These are phyloP conservation scores for Volutella citrinella DNA, from an alignment of 2,329 filamentous ascomycete genomes.

Conservation along the genomic window DNA sequence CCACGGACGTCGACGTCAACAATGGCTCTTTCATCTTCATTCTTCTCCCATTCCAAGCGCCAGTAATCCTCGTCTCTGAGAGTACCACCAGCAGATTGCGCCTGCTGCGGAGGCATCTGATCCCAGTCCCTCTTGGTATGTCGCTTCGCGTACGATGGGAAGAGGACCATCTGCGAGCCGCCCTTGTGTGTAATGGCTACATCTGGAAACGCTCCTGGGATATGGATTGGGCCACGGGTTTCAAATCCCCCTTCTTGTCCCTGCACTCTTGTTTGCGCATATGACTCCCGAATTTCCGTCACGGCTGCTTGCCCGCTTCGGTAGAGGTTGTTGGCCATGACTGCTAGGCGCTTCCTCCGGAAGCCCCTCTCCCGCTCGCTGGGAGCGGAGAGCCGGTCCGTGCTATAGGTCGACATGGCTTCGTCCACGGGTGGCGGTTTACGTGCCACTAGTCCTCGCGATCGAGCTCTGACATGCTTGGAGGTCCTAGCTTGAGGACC, in stretches of 20 bases:
- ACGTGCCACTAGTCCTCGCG: conserved; percentile 25
- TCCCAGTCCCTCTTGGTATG: conserved; percentile 54
- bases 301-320: conserved; percentile 54
- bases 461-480: conserved; percentile 32
- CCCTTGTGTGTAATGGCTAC: conserved; percentile 76
- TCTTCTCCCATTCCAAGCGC: conserved; percentile 73
- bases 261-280: conserved; percentile 49
- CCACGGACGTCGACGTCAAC: conserved; percentile 94
- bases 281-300: conserved; percentile 58
- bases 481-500: conserved; percentile 29
- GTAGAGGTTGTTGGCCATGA: conserved; percentile 57
- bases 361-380: conserved; percentile 59
- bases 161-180: conserved; percentile 89
- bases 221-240: conserved; percentile 36
- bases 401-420: conserved; percentile 26
- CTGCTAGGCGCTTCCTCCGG: conserved; percentile 74
- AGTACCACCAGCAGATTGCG: conserved; percentile 32
- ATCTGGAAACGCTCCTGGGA: conserved; percentile 79
- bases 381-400: conserved; percentile 24
- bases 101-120: conserved; percentile 25
- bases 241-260: conserved; percentile 27
- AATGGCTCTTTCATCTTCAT: conserved; percentile 78
- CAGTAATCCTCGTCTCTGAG: conserved; percentile 70
- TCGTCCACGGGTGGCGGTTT: conserved; percentile 27
- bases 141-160: conserved; percentile 85